Evolutionary conservation across 805 yeast species (phyloP), one percentile per base, ranked within the genome.

Genomic region (Candida saitoana): DNA sequence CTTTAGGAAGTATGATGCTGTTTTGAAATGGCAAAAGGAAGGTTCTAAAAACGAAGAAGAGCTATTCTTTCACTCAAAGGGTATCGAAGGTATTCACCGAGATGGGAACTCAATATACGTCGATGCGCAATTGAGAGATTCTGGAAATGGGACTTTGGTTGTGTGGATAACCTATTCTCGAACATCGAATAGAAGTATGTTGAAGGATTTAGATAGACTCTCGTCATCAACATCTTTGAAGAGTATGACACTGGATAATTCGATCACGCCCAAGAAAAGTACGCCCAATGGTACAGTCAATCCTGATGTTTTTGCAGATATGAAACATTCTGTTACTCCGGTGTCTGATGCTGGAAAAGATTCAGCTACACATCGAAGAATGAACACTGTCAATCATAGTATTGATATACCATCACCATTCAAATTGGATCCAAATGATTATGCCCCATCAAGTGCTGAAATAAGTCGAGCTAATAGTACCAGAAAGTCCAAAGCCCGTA

Each of bases 121-220:
- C 31, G 97, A 90, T 62, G 77, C 87, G 11, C 97, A 90, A 60
- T 57, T 91, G 39, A 72, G 96, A 43, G 86, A 87, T 2, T 69
- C 86, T 22, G 73, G 77, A 16, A 54, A 67, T 11, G 80, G 77
- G 15, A 69, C 80, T 5, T 73, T 75, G 40, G 80, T 87, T 3
- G 61, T 90, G 16, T 91, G 97, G 97, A 74, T 91, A 8, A 87
- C 96, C 0, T 89, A 86, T 57, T 82, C 91, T 1, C 79, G 91
- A 52, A 60, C 47, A 39, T 51, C 44, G 11, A 44, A 41, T 24
- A 41, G 47, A 18, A 54, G 49, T 40, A 49, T 61, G 17, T 39
- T 59, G 8, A 54, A 52, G 18, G 64, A 61, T 30, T 46, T 64
- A 30, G 54, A 53, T 36, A 57, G 56, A 35, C 45, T 62, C 38